A percentile compares a stretch with the other conserved stretches of the same genome.
phyloP scores from a whole-genome alignment of 495 filamentous ascomycete genomes.

The Daldinia loculata region DNA sequence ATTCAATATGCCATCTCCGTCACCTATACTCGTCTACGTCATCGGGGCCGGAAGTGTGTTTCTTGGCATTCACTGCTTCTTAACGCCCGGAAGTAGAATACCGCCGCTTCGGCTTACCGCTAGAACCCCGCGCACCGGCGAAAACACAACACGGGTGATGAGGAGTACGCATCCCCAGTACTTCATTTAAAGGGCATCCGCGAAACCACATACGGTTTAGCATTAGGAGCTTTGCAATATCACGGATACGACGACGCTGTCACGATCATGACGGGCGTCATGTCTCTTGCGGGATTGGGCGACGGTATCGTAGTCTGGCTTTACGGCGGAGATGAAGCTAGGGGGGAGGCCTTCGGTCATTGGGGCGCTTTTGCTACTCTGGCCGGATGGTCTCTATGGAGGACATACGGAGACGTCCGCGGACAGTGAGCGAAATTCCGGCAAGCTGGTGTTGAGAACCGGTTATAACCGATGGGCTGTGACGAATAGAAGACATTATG shows the following conservation, averaged over 20 bases:
- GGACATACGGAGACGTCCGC: not conserved
- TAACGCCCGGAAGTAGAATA: not conserved
- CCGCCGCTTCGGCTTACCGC: not conserved
- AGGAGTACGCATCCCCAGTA: not conserved
- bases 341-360: not conserved
- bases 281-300: not conserved
- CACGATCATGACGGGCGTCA: not conserved
- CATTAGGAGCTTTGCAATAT: not conserved
- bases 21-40: not conserved
- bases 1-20: not conserved
- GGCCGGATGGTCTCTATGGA: not conserved
- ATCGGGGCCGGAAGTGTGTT: not conserved
- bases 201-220: not conserved
- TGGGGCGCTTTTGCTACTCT: not conserved
- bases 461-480: not conserved
- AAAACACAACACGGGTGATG: not conserved
- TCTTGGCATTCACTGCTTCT: conserved; percentile 1
- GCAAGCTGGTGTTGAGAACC: not conserved
- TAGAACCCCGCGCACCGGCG: not conserved
- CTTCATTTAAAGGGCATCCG: not conserved
- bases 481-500: not conserved
- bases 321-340: not conserved
- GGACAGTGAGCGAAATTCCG: not conserved
- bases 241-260: not conserved
- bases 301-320: not conserved